Evolutionary conservation across 129 eudicot species (phyloP).

Genomic region (Centaurea solstitialis): DNA sequence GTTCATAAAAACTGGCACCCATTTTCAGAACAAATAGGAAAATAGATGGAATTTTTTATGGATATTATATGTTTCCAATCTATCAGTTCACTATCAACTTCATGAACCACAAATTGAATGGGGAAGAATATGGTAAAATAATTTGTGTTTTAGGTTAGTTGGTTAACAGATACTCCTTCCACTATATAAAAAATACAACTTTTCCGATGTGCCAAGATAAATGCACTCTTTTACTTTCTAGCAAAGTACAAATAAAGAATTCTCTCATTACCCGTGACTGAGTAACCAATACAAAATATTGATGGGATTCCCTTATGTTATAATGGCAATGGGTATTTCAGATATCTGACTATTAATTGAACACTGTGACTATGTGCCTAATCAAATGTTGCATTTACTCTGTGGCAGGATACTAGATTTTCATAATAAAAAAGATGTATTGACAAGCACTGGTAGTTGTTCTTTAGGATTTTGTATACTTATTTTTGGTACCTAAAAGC

Average conservation of each 20-base stretch:
- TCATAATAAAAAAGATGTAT: not conserved
- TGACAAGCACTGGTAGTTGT: not conserved
- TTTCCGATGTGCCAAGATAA: no score
- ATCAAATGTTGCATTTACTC: not conserved
- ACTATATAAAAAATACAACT: not conserved
- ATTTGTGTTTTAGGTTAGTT: not conserved
- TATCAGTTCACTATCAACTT: not conserved
- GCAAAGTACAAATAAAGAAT: no score
- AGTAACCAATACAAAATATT: not conserved
- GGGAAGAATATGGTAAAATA: not conserved
- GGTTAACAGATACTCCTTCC: not conserved
- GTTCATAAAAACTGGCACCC: not conserved
- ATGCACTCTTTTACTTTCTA: no score
- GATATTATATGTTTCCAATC: no score
- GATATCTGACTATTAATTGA: not conserved
- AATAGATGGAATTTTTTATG: not conserved
- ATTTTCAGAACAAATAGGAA: not conserved
- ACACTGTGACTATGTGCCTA: not conserved
- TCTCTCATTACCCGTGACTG: no score
- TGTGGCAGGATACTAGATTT: no score
- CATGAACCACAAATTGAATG: not conserved
- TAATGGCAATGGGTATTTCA: not conserved
- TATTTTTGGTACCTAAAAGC: not conserved
- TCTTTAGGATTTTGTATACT: not conserved
- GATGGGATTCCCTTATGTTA: not conserved